Conservation (phyloP, 805 yeast species). For the Candida quercuum region DNA sequence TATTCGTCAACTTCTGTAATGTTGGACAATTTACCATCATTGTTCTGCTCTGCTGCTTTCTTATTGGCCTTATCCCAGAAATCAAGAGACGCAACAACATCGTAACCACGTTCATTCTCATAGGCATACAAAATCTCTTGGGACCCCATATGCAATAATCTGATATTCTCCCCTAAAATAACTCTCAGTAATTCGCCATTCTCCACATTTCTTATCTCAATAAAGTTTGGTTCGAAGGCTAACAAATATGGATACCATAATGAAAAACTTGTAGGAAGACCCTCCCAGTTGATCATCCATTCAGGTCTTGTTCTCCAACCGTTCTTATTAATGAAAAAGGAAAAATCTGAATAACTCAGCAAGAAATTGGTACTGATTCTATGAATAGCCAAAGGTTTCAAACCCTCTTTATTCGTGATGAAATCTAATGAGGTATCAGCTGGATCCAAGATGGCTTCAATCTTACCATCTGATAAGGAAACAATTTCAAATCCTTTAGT, state of each 20-base stretch:
- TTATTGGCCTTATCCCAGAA: constrained; percentile 58
- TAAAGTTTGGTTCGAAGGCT: constrained; percentile 85
- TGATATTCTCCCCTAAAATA: constrained; percentile 87
- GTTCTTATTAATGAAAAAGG: constrained; percentile 88
- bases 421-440: constrained; percentile 97
- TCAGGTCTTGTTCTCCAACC: constrained; percentile 96
- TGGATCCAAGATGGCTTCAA: constrained; percentile 91
- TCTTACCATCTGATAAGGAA: constrained; percentile 74
- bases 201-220: constrained; percentile 89
- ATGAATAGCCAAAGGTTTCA: constrained; percentile 89
- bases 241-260: constrained; percentile 89
- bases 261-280: constrained; percentile 87
- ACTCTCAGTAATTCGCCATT: constrained; percentile 81
- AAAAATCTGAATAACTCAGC: constrained; percentile 85
- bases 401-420: constrained; percentile 74
- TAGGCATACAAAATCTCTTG: constrained; percentile 92
- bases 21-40: constrained; percentile 7
- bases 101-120: constrained; percentile 85
- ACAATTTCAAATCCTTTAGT: constrained; percentile 95
- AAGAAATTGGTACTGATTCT: constrained; percentile 85
- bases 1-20: constrained; percentile 22
- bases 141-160: constrained; percentile 83
- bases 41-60: no score
- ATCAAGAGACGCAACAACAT: constrained; percentile 87
- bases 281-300: constrained; percentile 97